phyloP scores from a whole-genome alignment of 2,329 filamentous ascomycete species.

The Xenosphaeropsis pyriputrescens region DNA sequence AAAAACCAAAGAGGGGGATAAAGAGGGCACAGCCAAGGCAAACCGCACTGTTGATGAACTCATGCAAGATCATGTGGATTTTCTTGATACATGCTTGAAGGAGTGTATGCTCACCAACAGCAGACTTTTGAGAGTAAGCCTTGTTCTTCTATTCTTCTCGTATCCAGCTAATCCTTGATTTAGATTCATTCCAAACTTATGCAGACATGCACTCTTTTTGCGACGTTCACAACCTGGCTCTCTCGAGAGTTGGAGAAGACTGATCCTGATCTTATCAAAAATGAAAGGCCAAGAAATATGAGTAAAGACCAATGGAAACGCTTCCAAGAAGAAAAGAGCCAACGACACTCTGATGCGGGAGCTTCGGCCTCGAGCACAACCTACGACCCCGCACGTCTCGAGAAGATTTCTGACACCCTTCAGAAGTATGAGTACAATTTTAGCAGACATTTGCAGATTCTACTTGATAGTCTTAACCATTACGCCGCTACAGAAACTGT shows the following conservation, averaged over 20 bases:
- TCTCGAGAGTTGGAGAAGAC: slow-evolving; percentile 72
- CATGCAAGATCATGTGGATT: slow-evolving; percentile 98
- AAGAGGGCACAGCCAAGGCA: slow-evolving; percentile 20
- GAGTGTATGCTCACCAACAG: slow-evolving; percentile 98
- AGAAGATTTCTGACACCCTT: slow-evolving; percentile 63
- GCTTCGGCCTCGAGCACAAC: slow-evolving; percentile 5
- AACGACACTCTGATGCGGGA: slow-evolving; percentile 20
- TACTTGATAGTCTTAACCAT: slow-evolving; percentile 91
- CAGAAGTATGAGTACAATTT: slow-evolving; percentile 91
- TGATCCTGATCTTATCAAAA: slow-evolving; percentile 60
- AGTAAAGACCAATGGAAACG: slow-evolving; percentile 44
- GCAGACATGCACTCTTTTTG: slow-evolving; percentile 90
- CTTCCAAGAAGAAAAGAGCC: slow-evolving; percentile 33
- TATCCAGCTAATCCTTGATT: slow-evolving; percentile 1
- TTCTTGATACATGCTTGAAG: slow-evolving; percentile 92
- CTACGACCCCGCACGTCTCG: slow-evolving; percentile 13
- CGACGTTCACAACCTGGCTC: slow-evolving; percentile 75
- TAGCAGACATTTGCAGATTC: slow-evolving; percentile 76
- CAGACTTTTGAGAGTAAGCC: slow-evolving; percentile 70
- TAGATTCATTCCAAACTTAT: slow-evolving; percentile 96
- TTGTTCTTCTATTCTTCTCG: slow-evolving; percentile 1
- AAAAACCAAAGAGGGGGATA: slow-evolving; percentile 39
- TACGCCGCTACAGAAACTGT: slow-evolving; percentile 96
- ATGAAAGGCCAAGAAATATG: slow-evolving; percentile 41
- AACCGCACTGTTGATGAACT: slow-evolving; percentile 81